A percentile compares a stretch with the other conserved stretches of the same genome.
phyloP scores from a whole-genome alignment of 306 rosid genomes.

The Mimosa pudica region DNA sequence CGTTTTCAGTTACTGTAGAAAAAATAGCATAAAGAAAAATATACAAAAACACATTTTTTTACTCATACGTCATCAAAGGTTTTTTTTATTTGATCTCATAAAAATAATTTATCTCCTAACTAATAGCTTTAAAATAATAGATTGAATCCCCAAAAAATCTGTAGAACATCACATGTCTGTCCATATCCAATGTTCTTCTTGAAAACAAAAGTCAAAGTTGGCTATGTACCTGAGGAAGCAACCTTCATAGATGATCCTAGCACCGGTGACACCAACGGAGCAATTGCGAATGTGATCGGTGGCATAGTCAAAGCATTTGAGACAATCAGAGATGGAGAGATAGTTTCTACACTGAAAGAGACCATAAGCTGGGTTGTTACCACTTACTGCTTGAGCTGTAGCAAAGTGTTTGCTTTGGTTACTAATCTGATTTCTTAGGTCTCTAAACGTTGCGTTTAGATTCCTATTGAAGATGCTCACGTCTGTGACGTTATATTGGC shows the following conservation, averaged over 20 bases:
- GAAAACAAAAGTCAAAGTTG: not conserved
- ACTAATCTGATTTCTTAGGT: slow-evolving; percentile 34
- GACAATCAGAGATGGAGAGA: slow-evolving; percentile 53
- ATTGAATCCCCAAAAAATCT: not conserved
- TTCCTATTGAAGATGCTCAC: slow-evolving; percentile 33
- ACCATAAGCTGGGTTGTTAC: slow-evolving; percentile 37
- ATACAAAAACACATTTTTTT: too few species aligned
- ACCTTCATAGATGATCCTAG: slow-evolving; percentile 62
- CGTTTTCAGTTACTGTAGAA: too few species aligned
- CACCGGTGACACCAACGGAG: slow-evolving; percentile 53
- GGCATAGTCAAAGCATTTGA: slow-evolving; percentile 49
- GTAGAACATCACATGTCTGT: too few species aligned
- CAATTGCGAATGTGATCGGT: slow-evolving; percentile 52
- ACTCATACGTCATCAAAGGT: not conserved
- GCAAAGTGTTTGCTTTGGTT: slow-evolving; percentile 48
- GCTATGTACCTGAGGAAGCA: slow-evolving; percentile 66
- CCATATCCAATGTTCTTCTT: not conserved
- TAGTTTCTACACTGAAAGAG: slow-evolving; percentile 64
- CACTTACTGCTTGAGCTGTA: slow-evolving; percentile 38
- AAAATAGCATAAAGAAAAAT: too few species aligned
- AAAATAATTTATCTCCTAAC: not conserved
- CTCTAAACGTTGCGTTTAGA: slow-evolving; percentile 47
- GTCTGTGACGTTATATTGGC: slow-evolving; percentile 50
- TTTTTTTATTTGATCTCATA: too few species aligned
- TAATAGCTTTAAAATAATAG: not conserved